A percentile compares a stretch with the other conserved stretches of the same genome.
These are phyloP conservation scores for Thalassiosira delicatula DNA, from an alignment of 352 stramenopile species.

Conservation along the genomic window DNA sequence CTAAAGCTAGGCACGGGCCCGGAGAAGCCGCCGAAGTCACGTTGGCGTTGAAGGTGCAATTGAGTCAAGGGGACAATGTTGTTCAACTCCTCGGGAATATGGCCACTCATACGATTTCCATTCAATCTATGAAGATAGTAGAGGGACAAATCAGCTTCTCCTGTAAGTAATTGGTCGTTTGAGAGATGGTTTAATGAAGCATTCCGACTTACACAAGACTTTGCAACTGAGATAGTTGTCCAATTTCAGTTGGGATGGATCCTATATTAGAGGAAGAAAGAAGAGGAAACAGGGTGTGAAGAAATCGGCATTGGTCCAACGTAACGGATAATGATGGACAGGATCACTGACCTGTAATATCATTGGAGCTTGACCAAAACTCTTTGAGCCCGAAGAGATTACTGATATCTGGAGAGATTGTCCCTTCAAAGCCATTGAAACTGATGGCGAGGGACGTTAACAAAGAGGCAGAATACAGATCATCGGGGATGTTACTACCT, in stretches of 20 bases:
- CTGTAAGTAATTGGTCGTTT: background rate
- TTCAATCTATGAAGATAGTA: constrained; percentile 48
- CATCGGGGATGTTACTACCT: constrained; percentile 55
- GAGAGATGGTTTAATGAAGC: constrained; percentile 5
- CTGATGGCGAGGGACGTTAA: constrained; percentile 58
- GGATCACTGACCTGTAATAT: constrained; percentile 49
- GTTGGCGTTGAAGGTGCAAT: constrained; percentile 61
- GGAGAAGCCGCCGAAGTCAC: constrained; percentile 67
- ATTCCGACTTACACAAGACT: too few species aligned
- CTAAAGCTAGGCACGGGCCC: constrained; percentile 63
- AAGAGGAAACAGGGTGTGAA: background rate
- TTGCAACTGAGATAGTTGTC: too few species aligned
- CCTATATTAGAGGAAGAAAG: constrained; percentile 20
- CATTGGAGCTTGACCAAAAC: constrained; percentile 62
- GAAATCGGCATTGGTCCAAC: too few species aligned
- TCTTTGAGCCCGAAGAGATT: constrained; percentile 67
- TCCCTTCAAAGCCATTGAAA: constrained; percentile 63
- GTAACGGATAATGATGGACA: too few species aligned
- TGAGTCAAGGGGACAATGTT: constrained; percentile 21
- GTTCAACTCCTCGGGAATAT: constrained; percentile 63
- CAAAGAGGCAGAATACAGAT: constrained; percentile 54
- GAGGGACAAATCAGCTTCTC: constrained; percentile 3
- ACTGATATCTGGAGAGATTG: constrained; percentile 67
- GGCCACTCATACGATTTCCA: constrained; percentile 54
- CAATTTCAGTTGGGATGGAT: constrained; percentile 59